A percentile compares a stretch with the other conserved stretches of the same genome.
Conservation (phyloP, 192 early-diverging fungal species). For the Pilaira anomala region DNA sequence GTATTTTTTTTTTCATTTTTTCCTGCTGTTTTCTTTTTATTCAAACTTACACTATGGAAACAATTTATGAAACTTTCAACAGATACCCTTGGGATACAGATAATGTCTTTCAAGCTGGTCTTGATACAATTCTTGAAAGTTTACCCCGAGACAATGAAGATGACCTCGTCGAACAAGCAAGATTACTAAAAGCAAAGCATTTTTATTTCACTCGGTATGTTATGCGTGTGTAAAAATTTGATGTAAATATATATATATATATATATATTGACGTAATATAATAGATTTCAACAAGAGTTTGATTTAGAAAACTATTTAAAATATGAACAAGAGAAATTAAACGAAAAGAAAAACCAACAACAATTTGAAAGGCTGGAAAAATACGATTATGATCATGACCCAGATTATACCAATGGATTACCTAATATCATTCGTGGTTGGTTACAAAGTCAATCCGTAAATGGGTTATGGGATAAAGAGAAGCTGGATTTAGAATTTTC, state of each 20-base stretch:
- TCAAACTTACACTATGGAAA: too few species aligned
- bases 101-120: slow-evolving; percentile 18
- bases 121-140: background rate
- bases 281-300: slow-evolving; percentile 36
- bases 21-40: too few species aligned
- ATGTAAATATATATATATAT: too few species aligned
- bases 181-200: slow-evolving; percentile 30
- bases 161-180: background rate
- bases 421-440: slow-evolving; percentile 40
- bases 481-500: slow-evolving; percentile 42
- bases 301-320: slow-evolving; percentile 43
- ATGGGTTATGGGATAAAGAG: slow-evolving; percentile 39
- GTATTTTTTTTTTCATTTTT: too few species aligned
- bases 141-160: background rate
- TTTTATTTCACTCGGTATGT: slow-evolving; percentile 34
- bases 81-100: slow-evolving; percentile 19
- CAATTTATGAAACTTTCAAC: slow-evolving; percentile 5
- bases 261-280: background rate
- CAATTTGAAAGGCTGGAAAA: slow-evolving; percentile 43
- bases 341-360: slow-evolving; percentile 8
- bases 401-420: slow-evolving; percentile 40
- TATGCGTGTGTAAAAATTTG: too few species aligned
- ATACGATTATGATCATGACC: slow-evolving; percentile 47
- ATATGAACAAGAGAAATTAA: slow-evolving; percentile 29
- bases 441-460: slow-evolving; percentile 27